Base-by-base conservation (phyloP, 2,329 filamentous ascomycete species). In the Penicillium brasilianum region DNA sequence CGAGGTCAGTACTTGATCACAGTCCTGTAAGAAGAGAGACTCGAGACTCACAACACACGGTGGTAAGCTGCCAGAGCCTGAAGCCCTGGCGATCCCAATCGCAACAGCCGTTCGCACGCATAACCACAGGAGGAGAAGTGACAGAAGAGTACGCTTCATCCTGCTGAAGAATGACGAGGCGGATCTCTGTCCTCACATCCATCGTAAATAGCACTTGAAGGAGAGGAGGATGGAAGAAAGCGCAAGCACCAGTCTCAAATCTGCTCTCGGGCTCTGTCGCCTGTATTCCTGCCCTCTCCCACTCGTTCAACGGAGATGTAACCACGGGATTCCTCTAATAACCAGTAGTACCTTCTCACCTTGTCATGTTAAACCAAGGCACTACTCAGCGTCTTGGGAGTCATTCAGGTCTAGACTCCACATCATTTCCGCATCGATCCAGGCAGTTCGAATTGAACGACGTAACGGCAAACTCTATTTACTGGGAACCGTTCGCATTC, bases 381-480 rank as follows among this genome's bases (percentile, higher is more conserved):
- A 39, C n/a, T 14, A 37, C 18, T n/a, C 18, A 28, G 34, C 18
- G 14, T 34, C n/a, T 20, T 48, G 30, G 30, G 20, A n/a, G 34
- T 37, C 49, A 37, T 51, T 34, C n/a, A 10, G 50, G 20, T 39
- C 36, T 20, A 53, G 50, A 53, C 8, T 16, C 6, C 32, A 25
- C 6, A 25, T 25, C n/a, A 18, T 10, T 53, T 28, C 50, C 50
- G 22, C 48, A 53, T 39, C 22, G 18, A 53, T 53, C 8, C 50
- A 16, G 16, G 32, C 20, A 22, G 18, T 14, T 58, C 16, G n/a
- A 22, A 32, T 37, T 58, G 25, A 25, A 58, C 37, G 57, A 58
- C 57, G 57, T 58, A 53, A 58, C 30, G 41, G 5, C 30, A 22
- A 54, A 58, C 49, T 22, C 16, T 44, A 51, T 18, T 36, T 39